Evolutionary conservation across 2,329 filamentous ascomycete species (phyloP).

Genomic region (Aspergillus quadricinctus): DNA sequence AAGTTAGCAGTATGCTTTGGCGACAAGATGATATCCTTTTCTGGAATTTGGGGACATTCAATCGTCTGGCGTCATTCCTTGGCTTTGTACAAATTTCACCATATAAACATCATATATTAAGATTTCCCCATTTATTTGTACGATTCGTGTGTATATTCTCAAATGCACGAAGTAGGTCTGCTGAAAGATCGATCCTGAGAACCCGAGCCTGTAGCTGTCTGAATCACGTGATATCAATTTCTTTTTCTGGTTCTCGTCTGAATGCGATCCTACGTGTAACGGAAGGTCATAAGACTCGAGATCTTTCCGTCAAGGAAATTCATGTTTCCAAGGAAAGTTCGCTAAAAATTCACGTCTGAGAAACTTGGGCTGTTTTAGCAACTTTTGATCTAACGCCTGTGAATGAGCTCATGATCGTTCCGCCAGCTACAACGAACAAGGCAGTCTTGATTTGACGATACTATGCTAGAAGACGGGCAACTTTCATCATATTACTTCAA

Average conservation of each 20-base stretch:
- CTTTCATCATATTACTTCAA: background rate
- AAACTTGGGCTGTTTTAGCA: background rate
- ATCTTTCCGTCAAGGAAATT: background rate
- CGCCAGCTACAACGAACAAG: no score
- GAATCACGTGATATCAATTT: slow-evolving; percentile 10
- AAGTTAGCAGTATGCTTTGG: slow-evolving; percentile 17
- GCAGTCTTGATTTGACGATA: no score
- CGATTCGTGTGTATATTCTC: background rate
- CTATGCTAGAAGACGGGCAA: background rate
- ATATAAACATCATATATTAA: background rate
- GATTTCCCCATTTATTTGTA: background rate
- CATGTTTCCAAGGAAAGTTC: background rate
- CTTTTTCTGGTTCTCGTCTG: slow-evolving; percentile 2
- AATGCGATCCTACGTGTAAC: background rate
- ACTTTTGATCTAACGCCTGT: background rate
- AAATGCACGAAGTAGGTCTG: background rate
- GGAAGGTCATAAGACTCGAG: no score
- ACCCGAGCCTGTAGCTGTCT: background rate
- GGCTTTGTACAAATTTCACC: slow-evolving; percentile 1
- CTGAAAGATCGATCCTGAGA: background rate
- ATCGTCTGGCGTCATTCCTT: slow-evolving; percentile 14
- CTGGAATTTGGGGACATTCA: slow-evolving; percentile 15
- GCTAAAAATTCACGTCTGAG: background rate
- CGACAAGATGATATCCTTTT: slow-evolving; percentile 22
- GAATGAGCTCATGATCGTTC: background rate